Evolutionary conservation across 2,329 filamentous ascomycete genomes (phyloP).

Genomic region (Botryotinia globosa): DNA sequence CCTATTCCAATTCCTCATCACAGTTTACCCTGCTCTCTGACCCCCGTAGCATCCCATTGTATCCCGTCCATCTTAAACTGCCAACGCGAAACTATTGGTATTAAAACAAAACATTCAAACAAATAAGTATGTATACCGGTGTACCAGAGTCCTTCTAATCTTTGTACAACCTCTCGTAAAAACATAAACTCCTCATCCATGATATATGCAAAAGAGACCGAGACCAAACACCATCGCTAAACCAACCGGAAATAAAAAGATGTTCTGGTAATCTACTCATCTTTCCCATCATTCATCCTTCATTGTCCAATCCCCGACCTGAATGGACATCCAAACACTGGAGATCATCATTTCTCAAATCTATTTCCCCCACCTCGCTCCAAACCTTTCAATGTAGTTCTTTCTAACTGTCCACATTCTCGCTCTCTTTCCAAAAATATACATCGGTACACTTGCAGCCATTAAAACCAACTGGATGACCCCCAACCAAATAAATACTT

Average conservation of each 20-base stretch:
- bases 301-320: not conserved
- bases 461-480: conserved; percentile 79
- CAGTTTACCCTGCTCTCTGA: not conserved
- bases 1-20: not conserved
- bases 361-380: conserved; percentile 18
- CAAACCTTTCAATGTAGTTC: conserved; percentile 79
- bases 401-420: conserved; percentile 91
- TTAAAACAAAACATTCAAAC: not conserved
- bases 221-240: conserved; percentile 2
- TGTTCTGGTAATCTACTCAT: not conserved
- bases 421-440: conserved; percentile 85
- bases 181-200: not conserved
- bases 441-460: conserved; percentile 81
- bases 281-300: not conserved
- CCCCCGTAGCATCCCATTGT: not conserved
- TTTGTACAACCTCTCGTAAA: not conserved
- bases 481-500: conserved; percentile 78
- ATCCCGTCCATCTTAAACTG: not conserved
- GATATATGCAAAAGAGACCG: not conserved
- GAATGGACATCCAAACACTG: not conserved
- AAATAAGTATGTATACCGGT: not conserved
- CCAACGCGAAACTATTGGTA: conserved; percentile 4
- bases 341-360: too few species aligned
- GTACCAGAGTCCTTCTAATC: not conserved
- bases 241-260: not conserved